Evolutionary conservation across 192 early-diverging fungal genomes (phyloP).

Genomic region (Dimargaris xerosporica): DNA sequence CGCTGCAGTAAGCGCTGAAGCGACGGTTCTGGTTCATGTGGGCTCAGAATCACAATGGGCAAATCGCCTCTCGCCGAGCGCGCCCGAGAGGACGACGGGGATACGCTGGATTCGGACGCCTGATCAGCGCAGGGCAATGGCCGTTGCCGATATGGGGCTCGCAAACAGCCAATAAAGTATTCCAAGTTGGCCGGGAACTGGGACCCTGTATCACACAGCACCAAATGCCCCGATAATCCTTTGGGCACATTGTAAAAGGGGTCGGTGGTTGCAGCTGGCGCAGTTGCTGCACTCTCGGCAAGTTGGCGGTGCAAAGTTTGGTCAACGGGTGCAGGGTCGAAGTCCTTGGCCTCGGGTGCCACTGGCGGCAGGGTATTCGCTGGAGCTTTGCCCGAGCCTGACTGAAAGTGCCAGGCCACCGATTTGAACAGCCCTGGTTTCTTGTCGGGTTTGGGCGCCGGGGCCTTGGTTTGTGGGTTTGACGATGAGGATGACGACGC

Average conservation of each 20-base stretch:
- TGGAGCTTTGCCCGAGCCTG: neutral
- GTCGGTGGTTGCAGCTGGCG: neutral
- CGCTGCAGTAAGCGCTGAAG: constrained; percentile 26
- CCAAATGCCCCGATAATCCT: constrained; percentile 36
- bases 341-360: too few relatives aligned
- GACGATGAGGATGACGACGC: too few relatives aligned
- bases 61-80: neutral
- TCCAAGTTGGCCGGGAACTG: constrained; percentile 49
- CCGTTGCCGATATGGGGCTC: constrained; percentile 32
- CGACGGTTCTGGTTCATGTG: constrained; percentile 24
- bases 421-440: neutral
- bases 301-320: neutral
- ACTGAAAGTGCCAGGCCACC: neutral
- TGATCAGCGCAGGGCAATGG: constrained; percentile 15
- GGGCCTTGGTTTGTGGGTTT: too few relatives aligned
- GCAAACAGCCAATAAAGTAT: constrained; percentile 47
- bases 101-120: neutral
- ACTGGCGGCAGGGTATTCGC: neutral
- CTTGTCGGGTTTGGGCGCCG: too few relatives aligned
- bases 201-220: constrained; percentile 39
- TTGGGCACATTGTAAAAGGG: constrained; percentile 12
- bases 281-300: neutral
- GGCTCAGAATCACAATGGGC: constrained; percentile 42
- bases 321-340: too few relatives aligned
- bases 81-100: too few relatives aligned